Conservation (phyloP, 2,329 filamentous ascomycete species). For the Hypocreales sp. region DNA sequence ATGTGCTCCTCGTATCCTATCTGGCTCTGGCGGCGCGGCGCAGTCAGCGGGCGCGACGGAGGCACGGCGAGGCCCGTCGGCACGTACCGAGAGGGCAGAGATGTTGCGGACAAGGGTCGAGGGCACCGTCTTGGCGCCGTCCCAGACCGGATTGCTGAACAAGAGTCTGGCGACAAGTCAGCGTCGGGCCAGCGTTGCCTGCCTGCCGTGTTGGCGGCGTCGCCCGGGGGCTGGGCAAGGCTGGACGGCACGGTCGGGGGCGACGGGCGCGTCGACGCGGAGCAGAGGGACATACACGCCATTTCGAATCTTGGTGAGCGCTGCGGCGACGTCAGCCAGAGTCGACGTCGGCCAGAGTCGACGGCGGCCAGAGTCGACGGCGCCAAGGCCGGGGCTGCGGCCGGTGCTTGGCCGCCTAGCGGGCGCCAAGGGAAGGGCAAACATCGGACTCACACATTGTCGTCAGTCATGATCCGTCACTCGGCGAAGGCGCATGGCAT, state of each 20-base stretch:
- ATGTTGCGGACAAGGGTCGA: constrained; percentile 41
- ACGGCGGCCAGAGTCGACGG: constrained; percentile 12
- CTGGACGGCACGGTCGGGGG: no score
- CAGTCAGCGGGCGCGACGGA: constrained; percentile 6
- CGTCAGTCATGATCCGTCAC: constrained; percentile 22
- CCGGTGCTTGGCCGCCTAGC: constrained; percentile 3
- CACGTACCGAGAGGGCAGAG: constrained; percentile 37
- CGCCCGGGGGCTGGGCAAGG: neutral
- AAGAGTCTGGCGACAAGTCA: constrained; percentile 28
- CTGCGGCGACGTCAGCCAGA: constrained; percentile 15
- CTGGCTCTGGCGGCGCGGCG: constrained; percentile 17
- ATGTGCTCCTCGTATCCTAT: constrained; percentile 38
- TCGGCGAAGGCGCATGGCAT: constrained; percentile 16
- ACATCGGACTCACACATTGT: constrained; percentile 23
- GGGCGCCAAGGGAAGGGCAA: constrained; percentile 1
- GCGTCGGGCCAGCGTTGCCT: no score
- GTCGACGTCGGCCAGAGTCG: constrained; percentile 14
- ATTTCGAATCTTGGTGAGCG: constrained; percentile 34
- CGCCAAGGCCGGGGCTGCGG: constrained; percentile 6
- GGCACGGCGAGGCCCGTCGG: constrained; percentile 1
- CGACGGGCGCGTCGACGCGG: neutral
- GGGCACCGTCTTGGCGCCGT: constrained; percentile 30
- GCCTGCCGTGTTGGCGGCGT: constrained; percentile 2
- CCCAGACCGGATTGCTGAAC: constrained; percentile 43
- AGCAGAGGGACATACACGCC: constrained; percentile 28